These are phyloP conservation scores for Gossypium arboreum DNA, from an alignment of 345 rosid genomes.

Conservation along the genomic window DNA sequence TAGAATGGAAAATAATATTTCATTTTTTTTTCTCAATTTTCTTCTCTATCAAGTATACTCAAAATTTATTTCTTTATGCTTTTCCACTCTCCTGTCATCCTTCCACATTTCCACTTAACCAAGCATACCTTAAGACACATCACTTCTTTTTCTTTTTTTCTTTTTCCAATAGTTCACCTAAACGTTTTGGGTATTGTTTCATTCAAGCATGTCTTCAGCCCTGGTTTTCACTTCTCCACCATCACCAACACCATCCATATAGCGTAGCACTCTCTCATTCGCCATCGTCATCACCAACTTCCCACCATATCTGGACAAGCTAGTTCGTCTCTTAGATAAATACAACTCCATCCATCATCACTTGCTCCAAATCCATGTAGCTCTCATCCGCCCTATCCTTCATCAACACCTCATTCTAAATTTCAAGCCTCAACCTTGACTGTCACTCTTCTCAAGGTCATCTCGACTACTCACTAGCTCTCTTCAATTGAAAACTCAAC, in stretches of 20 bases:
- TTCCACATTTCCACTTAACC: too few relatives aligned
- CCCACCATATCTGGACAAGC: conserved; percentile 36
- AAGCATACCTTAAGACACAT: too few relatives aligned
- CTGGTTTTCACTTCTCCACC: conserved; percentile 24
- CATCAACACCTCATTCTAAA: conserved; percentile 45
- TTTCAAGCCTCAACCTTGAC: conserved; percentile 66
- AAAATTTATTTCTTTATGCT: too few relatives aligned
- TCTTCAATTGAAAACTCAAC: conserved; percentile 43
- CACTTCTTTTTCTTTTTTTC: too few relatives aligned
- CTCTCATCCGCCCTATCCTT: conserved; percentile 56
- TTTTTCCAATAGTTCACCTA: too few relatives aligned
- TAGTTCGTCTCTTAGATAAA: conserved; percentile 44
- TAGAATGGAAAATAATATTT: too few relatives aligned
- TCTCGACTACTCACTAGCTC: conserved; percentile 41
- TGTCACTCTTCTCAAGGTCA: conserved; percentile 59
- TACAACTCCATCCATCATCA: conserved; percentile 39
- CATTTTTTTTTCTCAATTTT: too few relatives aligned
- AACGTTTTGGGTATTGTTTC: neutral
- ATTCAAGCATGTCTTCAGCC: conserved; percentile 36
- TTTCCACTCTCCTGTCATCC: too few relatives aligned
- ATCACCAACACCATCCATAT: conserved; percentile 16
- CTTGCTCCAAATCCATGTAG: conserved; percentile 64
- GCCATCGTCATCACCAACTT: neutral
- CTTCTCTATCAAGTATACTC: too few relatives aligned
- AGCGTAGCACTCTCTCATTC: conserved; percentile 6